These are phyloP conservation scores for Arachis stenosperma DNA, from an alignment of 306 rosid species.

Conservation along the genomic window DNA sequence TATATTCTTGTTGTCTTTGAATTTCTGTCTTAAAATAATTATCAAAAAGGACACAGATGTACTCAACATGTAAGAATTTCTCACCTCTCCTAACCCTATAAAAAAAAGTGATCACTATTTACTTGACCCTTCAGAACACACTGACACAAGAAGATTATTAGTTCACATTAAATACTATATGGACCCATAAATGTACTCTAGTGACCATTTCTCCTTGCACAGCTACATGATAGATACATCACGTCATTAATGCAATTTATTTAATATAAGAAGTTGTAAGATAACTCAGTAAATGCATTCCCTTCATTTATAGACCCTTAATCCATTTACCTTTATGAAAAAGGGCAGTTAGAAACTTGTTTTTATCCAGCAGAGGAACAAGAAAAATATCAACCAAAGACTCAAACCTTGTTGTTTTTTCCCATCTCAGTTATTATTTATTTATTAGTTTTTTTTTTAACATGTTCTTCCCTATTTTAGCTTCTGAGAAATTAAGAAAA, in stretches of 20 bases:
- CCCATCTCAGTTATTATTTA: background rate
- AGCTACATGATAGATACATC: slow-evolving; percentile 24
- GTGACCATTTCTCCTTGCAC: background rate
- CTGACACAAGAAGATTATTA: background rate
- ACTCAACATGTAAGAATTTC: no score
- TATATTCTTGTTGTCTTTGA: no score
- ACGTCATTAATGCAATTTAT: slow-evolving; percentile 1
- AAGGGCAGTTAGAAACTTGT: background rate
- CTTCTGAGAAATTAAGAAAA: background rate
- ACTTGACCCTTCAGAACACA: slow-evolving; percentile 24
- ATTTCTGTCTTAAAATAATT: no score
- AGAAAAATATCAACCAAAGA: background rate
- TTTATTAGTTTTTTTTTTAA: background rate
- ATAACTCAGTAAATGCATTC: slow-evolving; percentile 17
- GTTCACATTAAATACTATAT: slow-evolving; percentile 2
- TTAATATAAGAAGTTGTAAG: slow-evolving; percentile 2
- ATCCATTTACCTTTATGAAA: background rate
- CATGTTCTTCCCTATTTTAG: slow-evolving; percentile 8
- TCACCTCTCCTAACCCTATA: no score
- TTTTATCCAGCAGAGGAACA: slow-evolving; percentile 28
- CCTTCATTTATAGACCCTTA: slow-evolving; percentile 10
- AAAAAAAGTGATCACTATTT: background rate
- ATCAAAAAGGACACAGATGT: no score
- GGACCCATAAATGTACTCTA: slow-evolving; percentile 5
- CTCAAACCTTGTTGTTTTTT: background rate